phyloP scores from a whole-genome alignment of 208 protist genomes.

The Leptomonas pyrrhocoris region DNA sequence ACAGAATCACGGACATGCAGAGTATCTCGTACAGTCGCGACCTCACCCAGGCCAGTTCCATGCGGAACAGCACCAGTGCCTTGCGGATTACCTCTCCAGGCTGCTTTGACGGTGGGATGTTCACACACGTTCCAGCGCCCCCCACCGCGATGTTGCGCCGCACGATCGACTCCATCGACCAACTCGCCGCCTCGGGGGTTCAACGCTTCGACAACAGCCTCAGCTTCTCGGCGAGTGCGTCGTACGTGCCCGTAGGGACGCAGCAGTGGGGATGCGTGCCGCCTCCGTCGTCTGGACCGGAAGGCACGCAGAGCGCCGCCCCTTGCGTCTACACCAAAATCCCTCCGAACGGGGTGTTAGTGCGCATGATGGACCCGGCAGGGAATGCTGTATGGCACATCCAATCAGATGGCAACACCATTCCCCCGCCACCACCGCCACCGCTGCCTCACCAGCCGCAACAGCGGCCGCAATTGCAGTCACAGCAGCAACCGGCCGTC shows the following conservation, averaged over 20 bases:
- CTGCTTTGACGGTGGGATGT: constrained; percentile 9
- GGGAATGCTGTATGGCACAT: constrained; percentile 14
- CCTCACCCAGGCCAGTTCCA: neutral
- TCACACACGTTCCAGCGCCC: constrained; percentile 10
- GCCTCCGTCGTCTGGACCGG: neutral
- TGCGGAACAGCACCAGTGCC: neutral
- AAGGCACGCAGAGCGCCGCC: neutral
- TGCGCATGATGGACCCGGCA: constrained; percentile 12
- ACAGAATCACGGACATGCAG: constrained; percentile 15
- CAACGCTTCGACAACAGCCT: constrained; percentile 17
- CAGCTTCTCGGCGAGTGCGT: constrained; percentile 16
- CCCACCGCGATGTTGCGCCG: constrained; percentile 11
- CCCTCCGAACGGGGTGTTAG: constrained; percentile 1
- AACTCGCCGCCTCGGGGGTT: neutral
- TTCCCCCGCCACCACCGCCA: neutral
- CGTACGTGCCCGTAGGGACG: constrained; percentile 12
- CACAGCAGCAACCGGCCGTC: neutral
- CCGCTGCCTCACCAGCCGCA: neutral
- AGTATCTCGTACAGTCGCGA: constrained; percentile 21
- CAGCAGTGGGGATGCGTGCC: constrained; percentile 9
- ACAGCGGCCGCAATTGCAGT: neutral
- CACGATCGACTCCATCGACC: constrained; percentile 8
- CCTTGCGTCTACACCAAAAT: constrained; percentile 8
- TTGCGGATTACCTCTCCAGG: neutral
- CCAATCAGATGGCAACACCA: constrained; percentile 8